A percentile compares a stretch with the other conserved stretches of the same genome.
These are phyloP conservation scores for Artemisia annua DNA, from an alignment of 129 eudicot genomes.

Conservation along the genomic window DNA sequence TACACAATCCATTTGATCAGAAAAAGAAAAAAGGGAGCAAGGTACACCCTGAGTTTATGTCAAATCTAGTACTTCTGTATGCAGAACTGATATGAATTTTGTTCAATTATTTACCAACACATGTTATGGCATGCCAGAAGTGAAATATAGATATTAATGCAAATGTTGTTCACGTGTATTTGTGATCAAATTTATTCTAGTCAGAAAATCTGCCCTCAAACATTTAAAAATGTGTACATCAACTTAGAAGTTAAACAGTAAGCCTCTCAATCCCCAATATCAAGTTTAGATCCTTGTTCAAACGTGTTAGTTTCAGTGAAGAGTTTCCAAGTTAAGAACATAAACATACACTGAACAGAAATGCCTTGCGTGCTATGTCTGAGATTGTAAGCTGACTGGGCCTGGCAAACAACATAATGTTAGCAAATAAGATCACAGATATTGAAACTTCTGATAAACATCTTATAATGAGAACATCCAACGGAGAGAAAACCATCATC, in stretches of 20 bases:
- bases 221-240: not conserved
- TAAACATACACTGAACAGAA: slow-evolving; percentile 84
- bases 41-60: slow-evolving; percentile 1
- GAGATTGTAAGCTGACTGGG: slow-evolving; percentile 91
- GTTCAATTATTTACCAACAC: slow-evolving; percentile 12
- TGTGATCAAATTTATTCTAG: slow-evolving; percentile 11
- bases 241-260: not conserved
- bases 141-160: slow-evolving; percentile 1
- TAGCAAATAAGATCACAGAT: slow-evolving; percentile 15
- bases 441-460: not conserved
- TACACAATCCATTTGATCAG: not conserved
- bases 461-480: slow-evolving; percentile 15
- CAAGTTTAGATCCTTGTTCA: slow-evolving; percentile 14
- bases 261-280: not conserved
- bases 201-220: not conserved
- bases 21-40: not conserved
- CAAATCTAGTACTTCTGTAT: slow-evolving; percentile 3
- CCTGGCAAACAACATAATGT: slow-evolving; percentile 45
- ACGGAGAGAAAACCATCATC: not conserved
- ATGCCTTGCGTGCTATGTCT: slow-evolving; percentile 96
- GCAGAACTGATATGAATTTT: slow-evolving; percentile 10
- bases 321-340: slow-evolving; percentile 16
- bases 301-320: slow-evolving; percentile 8
- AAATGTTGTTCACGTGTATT: not conserved
- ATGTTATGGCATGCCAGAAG: not conserved